These are phyloP conservation scores for Nitzschia sp. DNA, from an alignment of 108 stramenopile genomes.

Conservation along the genomic window DNA sequence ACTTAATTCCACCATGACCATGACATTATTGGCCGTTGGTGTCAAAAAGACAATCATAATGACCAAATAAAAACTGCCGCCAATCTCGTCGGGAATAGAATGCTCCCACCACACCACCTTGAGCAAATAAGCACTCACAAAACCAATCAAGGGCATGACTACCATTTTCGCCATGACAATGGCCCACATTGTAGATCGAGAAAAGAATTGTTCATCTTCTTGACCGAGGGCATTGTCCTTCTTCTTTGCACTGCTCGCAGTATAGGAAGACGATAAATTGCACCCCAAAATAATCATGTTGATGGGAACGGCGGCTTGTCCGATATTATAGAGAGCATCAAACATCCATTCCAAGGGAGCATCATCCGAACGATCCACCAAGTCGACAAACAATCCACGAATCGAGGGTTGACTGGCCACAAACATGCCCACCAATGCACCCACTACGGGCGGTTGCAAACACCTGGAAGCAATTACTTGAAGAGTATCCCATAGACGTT, in stretches of 20 bases:
- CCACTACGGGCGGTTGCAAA: constrained; percentile 85
- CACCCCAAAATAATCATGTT: constrained; percentile 90
- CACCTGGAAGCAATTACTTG: constrained; percentile 27
- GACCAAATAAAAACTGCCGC: constrained; percentile 79
- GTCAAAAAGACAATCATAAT: constrained; percentile 85
- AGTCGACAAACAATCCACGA: constrained; percentile 79
- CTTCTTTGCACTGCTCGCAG: constrained; percentile 11
- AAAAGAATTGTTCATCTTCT: constrained; percentile 28
- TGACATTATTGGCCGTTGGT: constrained; percentile 91
- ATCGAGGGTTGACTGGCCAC: constrained; percentile 64
- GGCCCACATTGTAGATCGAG: constrained; percentile 51
- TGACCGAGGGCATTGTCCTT: not conserved
- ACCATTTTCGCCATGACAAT: constrained; percentile 84
- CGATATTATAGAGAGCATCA: constrained; percentile 80
- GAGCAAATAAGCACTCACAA: constrained; percentile 54
- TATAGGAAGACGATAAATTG: constrained; percentile 65
- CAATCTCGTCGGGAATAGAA: constrained; percentile 69
- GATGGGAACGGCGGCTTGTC: constrained; percentile 84
- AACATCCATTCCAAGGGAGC: constrained; percentile 88
- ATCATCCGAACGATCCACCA: constrained; percentile 48
- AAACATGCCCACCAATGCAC: constrained; percentile 64
- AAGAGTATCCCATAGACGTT: constrained; percentile 24
- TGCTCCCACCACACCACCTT: constrained; percentile 40
- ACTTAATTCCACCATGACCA: constrained; percentile 89
- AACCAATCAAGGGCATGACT: constrained; percentile 77